These are phyloP conservation scores for Lentinus brumalis DNA, from an alignment of 768 basidiomycete genomes.

Conservation along the genomic window DNA sequence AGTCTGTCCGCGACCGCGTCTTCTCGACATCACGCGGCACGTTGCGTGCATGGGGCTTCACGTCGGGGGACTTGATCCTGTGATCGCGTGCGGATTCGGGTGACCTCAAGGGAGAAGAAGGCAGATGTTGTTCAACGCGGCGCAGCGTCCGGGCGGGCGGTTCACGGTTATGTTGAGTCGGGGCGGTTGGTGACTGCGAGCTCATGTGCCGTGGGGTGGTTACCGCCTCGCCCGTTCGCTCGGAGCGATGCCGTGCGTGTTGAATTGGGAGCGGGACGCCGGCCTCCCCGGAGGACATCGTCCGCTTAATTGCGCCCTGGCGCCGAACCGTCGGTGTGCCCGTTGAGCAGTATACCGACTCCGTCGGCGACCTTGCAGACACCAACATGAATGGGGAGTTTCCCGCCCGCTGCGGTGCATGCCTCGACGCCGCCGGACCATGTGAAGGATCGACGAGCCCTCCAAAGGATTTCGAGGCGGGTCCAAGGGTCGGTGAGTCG, in stretches of 20 bases:
- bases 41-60: slow-evolving; percentile 1
- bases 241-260: slow-evolving; percentile 3
- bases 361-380: not conserved
- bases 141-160: not conserved
- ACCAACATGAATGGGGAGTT: no score
- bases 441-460: not conserved
- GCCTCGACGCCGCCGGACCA: not conserved
- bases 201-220: not conserved
- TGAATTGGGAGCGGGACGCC: not conserved
- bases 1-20: not conserved
- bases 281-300: slow-evolving; percentile 8
- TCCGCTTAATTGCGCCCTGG: slow-evolving; percentile 10
- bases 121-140: not conserved
- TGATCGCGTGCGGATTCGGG: not conserved
- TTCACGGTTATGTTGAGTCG: not conserved
- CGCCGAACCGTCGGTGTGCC: slow-evolving; percentile 7
- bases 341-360: not conserved
- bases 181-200: not conserved
- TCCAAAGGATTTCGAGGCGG: not conserved
- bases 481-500: not conserved
- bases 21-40: slow-evolving; percentile 2
- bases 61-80: not conserved
- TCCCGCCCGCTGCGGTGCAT: not conserved
- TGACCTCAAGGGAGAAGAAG: not conserved
- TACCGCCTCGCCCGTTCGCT: not conserved